Evolutionary conservation across 306 rosid species (phyloP).

Genomic region (Begonia fuchsioides): DNA sequence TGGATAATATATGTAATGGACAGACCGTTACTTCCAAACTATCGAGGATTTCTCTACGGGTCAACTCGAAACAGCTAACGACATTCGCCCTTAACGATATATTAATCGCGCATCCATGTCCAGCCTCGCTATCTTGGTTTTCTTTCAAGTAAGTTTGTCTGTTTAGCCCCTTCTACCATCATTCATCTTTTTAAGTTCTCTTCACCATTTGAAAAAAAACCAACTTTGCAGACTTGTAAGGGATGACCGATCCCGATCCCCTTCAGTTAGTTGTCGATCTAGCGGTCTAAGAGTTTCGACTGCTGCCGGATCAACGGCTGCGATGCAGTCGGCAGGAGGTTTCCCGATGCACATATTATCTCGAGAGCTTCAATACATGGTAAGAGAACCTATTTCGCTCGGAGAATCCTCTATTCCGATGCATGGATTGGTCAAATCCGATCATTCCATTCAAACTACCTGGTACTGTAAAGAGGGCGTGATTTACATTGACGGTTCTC

Average conservation of each 20-base stretch:
- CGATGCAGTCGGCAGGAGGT: constrained; percentile 91
- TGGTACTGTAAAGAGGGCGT: constrained; percentile 55
- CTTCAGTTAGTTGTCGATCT: constrained; percentile 52
- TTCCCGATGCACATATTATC: constrained; percentile 57
- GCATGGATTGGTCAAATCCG: constrained; percentile 40
- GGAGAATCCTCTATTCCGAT: constrained; percentile 27
- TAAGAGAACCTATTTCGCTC: constrained; percentile 65
- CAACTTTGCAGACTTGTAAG: constrained; percentile 43
- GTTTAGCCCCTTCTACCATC: not conserved
- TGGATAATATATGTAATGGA: constrained; percentile 50
- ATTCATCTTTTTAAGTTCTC: not conserved
- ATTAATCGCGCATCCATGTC: constrained; percentile 72
- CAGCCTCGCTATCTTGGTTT: constrained; percentile 68
- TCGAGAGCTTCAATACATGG: constrained; percentile 74
- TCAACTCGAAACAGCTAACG: constrained; percentile 34
- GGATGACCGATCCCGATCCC: constrained; percentile 29
- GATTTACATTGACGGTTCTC: constrained; percentile 68
- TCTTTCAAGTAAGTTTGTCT: constrained; percentile 46
- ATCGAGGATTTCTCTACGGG: constrained; percentile 40
- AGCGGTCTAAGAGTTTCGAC: constrained; percentile 87
- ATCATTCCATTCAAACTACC: constrained; percentile 27
- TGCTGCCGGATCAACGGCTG: constrained; percentile 89
- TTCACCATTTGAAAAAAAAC: not conserved
- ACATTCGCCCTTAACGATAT: constrained; percentile 74
- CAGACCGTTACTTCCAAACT: constrained; percentile 36